Conservation (phyloP, 2,329 filamentous ascomycete genomes). For the Xylaria sp. region DNA sequence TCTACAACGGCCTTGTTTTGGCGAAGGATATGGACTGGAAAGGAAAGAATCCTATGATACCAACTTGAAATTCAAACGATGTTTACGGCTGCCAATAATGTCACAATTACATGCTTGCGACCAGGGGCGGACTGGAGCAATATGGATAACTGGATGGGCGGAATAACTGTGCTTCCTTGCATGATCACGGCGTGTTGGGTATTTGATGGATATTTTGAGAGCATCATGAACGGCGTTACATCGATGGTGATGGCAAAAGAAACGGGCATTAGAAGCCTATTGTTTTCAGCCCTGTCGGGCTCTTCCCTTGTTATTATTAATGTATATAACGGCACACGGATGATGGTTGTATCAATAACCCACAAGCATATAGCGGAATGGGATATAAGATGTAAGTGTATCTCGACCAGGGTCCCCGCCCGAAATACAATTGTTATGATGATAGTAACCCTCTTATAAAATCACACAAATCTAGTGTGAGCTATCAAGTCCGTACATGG, state of each 20-base stretch:
- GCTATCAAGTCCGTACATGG: too few relatives aligned
- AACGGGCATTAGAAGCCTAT: conserved; percentile 17
- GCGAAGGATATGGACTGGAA: conserved; percentile 25
- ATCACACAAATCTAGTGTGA: too few relatives aligned
- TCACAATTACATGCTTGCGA: conserved; percentile 9
- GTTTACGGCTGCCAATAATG: conserved; percentile 33
- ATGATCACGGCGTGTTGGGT: conserved; percentile 26
- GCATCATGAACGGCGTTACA: conserved; percentile 27
- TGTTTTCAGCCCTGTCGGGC: conserved; percentile 1
- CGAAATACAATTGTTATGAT: too few relatives aligned
- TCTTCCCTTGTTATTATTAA: conserved; percentile 22
- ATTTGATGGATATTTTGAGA: conserved; percentile 4
- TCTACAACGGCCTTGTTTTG: conserved; percentile 24
- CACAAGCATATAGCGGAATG: neutral
- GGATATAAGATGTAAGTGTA: neutral
- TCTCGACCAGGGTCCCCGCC: too few relatives aligned
- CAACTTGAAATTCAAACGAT: conserved; percentile 37
- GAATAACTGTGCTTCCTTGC: conserved; percentile 13
- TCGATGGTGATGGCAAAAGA: conserved; percentile 11
- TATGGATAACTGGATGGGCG: conserved; percentile 7
- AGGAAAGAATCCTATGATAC: conserved; percentile 37
- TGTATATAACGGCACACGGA: conserved; percentile 21
- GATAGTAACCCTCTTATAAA: too few relatives aligned
- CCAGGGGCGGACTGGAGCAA: conserved; percentile 9
- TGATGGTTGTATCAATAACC: conserved; percentile 18